Base-by-base conservation (phyloP, 1,139 yeast genomes). In the Candida frijolesensis region DNA sequence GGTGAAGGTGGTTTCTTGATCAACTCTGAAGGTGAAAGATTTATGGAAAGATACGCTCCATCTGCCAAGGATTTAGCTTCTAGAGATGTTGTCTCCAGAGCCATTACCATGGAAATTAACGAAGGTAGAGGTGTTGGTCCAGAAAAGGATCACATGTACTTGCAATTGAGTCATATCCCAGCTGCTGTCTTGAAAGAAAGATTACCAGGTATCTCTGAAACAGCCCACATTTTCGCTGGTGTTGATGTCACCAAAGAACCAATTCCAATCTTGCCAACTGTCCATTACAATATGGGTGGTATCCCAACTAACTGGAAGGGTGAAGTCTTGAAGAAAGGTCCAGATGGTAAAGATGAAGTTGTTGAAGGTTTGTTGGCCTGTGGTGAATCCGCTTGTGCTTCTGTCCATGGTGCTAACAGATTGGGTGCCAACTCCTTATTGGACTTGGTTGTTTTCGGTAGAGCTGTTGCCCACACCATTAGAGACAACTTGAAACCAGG, bases 61-160 rank as follows among this genome's bases (percentile, higher is more conserved):
- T 88, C 94, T 52, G 99, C 99, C 61, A 94, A 92, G 80, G 99
- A 94, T 76, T 82, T 94, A 72, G 99, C 99, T 53, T 91, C 96
- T 57, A 87, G 99, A 80, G 99, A 94, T 71, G 99, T 94, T 60
- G 99, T 94, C 54, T 91, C 98, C 43, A 85, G 99, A 75, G 96
- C 99, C 62, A 94, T 94, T 74, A 94, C 98, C 57, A 84, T 94
- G 91, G 99, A 94, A 78, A 94, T 94, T 70, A 89, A 96, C 69
- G 98, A 89, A 64, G 98, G 98, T 64, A 89, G 99, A 78, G 99
- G 99, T 83, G 98, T 95, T 55, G 99, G 99, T 63, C 94, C 96
- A 63, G 82, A 83, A 65, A 88, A 88, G 76, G 99, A 94, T 76
- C 99, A 94, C 81, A 87, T 94, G 84, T 86, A 70, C 81, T 83